A percentile compares a stretch with the other conserved stretches of the same genome.
Evolutionary conservation across 371 early-diverging fungal genomes (phyloP).

Genomic region (Phascolomyces articulosus): DNA sequence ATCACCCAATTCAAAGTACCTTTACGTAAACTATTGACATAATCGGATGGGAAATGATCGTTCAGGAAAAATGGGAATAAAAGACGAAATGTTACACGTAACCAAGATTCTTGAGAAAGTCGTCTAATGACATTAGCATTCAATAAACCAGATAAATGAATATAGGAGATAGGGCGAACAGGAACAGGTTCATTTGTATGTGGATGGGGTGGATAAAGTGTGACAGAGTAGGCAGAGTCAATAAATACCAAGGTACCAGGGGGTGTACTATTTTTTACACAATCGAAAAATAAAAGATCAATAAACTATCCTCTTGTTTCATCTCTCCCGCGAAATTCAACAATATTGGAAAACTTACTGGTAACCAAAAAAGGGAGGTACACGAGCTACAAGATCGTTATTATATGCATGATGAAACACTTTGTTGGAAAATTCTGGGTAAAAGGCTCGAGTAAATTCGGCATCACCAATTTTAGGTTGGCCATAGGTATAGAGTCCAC

Average conservation of each 20-base stretch:
- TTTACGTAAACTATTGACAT: constrained; percentile 50
- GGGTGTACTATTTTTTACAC: constrained; percentile 43
- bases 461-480: constrained; percentile 61
- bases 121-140: constrained; percentile 56
- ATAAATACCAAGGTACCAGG: constrained; percentile 66
- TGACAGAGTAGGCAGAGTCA: constrained; percentile 53
- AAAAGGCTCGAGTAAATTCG: constrained; percentile 55
- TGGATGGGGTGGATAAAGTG: constrained; percentile 63
- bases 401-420: constrained; percentile 66
- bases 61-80: constrained; percentile 62
- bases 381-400: constrained; percentile 53
- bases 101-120: constrained; percentile 47
- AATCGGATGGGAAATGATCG: constrained; percentile 64
- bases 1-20: constrained; percentile 5
- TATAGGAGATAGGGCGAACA: constrained; percentile 57
- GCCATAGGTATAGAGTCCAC: constrained; percentile 62
- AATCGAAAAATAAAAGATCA: not conserved
- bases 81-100: constrained; percentile 55
- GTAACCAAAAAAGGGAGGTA: constrained; percentile 33
- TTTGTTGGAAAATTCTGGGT: constrained; percentile 48
- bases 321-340: not conserved
- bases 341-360: constrained; percentile 7
- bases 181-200: constrained; percentile 59
- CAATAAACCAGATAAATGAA: constrained; percentile 61
- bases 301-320: not conserved